Conservation (phyloP, 2,329 filamentous ascomycete species). For the Penicillium sp. region DNA sequence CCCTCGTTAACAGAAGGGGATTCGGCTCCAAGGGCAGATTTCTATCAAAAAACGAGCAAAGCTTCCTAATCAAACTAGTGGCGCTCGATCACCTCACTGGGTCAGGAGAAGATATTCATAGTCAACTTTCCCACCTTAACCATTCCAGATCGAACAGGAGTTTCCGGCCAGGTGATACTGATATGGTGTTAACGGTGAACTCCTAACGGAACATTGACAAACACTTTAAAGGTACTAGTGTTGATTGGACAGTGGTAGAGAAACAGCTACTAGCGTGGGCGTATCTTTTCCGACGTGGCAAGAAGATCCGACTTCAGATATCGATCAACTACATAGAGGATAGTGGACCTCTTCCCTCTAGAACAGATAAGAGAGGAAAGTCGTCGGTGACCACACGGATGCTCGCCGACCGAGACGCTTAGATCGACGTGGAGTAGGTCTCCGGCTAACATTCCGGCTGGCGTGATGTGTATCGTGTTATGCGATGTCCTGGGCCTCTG, state of each 20-base stretch:
- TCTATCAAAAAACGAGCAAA: too few species aligned
- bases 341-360: conserved; percentile 5
- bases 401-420: conserved; percentile 13
- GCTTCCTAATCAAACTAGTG: too few species aligned
- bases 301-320: conserved; percentile 30
- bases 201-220: conserved; percentile 27
- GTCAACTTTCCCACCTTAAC: too few species aligned
- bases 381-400: conserved; percentile 13
- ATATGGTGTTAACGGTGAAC: conserved; percentile 27
- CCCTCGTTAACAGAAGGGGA: too few species aligned
- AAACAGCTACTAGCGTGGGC: conserved; percentile 28
- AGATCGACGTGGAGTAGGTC: conserved; percentile 26
- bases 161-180: conserved; percentile 26
- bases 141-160: too few species aligned
- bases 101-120: too few species aligned
- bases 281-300: conserved; percentile 24
- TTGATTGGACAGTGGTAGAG: conserved; percentile 31
- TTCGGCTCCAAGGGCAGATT: too few species aligned
- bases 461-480: conserved; percentile 34
- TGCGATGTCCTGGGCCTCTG: conserved; percentile 36
- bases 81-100: too few species aligned
- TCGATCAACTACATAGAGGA: conserved; percentile 35
- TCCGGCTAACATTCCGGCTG: conserved; percentile 31
- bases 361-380: conserved; percentile 13
- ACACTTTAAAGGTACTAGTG: conserved; percentile 27